Evolutionary conservation across 2,329 filamentous ascomycete genomes (phyloP), one percentile per base, ranked within the genome.

Genomic region (Penicillium sp.): DNA sequence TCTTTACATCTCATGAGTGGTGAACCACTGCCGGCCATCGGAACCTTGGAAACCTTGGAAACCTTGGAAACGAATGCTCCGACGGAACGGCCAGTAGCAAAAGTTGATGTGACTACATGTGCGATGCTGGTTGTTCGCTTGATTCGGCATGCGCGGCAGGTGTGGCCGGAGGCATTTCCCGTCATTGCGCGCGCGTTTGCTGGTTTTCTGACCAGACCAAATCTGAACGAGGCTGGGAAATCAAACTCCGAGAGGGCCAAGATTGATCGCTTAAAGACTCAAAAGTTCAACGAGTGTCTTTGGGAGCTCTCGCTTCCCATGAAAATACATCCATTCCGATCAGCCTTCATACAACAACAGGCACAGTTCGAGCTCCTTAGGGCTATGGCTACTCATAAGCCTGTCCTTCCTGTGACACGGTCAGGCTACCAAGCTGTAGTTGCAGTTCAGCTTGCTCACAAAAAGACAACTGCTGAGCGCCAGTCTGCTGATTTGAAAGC

Each of bases 401-500:
- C 84, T 9, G 75, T 83, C 6, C 69, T 88, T 49, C 75, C 78
- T 3, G 78, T 88, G n/a, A 82, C 78, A n/a, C 75, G 80, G 49
- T 72, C 76, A 65, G 86, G 86, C 4, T 88, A 87, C 67, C 77
- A 81, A 54, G 82, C 81, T 27, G 74, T 87, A 16, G 72, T 80
- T 33, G 76, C 78, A 2, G 77, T 84, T n/a, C 85, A 87, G 64
- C 71, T 87, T 13, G 79, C 81, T 6, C 83, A 83, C 54, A 74
- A 74, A 44, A 88, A 88, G 68, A 86, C 84, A 1, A 37, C 63
- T 0, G 71, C 74, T 27, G 86, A 88, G 65, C 79, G 74, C 27
- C 77, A 83, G 57, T 87, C 84, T 79, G 84, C 84, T 3, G 73
- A 77, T 45, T 73, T 87, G 21, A 86, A 88, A 73, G 79, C 83